These are phyloP conservation scores for Beauveria scarabaeidicola DNA, from an alignment of 2,329 filamentous ascomycete genomes.

Conservation along the genomic window DNA sequence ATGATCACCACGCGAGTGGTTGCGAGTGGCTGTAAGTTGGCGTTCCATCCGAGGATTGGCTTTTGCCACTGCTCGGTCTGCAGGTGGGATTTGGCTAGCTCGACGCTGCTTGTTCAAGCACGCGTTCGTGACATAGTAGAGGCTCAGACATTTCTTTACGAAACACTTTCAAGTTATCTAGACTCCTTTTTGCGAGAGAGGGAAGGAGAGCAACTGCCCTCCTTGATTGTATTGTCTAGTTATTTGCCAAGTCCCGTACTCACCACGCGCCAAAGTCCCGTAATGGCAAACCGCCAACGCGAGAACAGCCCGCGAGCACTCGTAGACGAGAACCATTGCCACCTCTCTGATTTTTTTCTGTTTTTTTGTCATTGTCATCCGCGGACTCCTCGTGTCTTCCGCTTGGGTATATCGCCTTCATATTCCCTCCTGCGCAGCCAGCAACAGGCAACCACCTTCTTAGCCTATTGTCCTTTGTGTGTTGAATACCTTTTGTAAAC, in stretches of 20 bases:
- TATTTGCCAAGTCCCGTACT: slow-evolving; percentile 1
- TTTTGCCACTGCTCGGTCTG: background rate
- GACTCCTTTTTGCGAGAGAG: background rate
- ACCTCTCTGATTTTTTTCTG: slow-evolving; percentile 19
- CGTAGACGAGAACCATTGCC: slow-evolving; percentile 6
- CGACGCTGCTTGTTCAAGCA: background rate
- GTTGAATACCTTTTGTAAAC: slow-evolving; percentile 2
- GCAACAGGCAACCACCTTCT: background rate
- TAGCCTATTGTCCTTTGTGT: background rate
- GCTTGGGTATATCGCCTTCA: slow-evolving; percentile 13
- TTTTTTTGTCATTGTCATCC: slow-evolving; percentile 18
- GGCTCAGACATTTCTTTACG: background rate
- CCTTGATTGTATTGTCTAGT: slow-evolving; percentile 7
- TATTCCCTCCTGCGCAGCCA: slow-evolving; percentile 11
- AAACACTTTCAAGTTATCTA: background rate
- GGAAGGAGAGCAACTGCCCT: background rate
- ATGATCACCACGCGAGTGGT: too few species aligned
- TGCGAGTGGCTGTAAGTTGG: too few species aligned
- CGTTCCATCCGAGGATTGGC: slow-evolving; percentile 18
- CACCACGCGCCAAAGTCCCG: background rate
- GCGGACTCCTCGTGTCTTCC: slow-evolving; percentile 14
- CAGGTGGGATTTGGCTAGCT: background rate
- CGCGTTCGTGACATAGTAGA: background rate
- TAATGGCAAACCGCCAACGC: background rate
- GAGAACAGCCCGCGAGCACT: background rate